A percentile compares a stretch with the other conserved stretches of the same genome.
Conservation (phyloP, 306 rosid species). For the Fagus sylvatica region DNA sequence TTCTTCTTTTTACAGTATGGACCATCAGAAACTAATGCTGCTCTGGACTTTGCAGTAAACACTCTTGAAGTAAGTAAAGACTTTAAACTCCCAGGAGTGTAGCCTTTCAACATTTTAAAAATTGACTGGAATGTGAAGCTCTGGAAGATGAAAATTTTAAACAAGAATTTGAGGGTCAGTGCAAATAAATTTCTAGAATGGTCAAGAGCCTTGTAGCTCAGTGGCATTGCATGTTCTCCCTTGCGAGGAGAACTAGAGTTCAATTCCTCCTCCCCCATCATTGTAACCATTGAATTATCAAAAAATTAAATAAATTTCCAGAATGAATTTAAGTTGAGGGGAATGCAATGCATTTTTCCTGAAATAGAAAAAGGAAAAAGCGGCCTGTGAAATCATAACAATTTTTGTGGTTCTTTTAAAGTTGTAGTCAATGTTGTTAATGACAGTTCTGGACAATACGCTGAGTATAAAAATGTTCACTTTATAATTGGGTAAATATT, state of each 20-base stretch:
- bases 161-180: not conserved
- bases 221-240: too few species aligned
- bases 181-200: slow-evolving; percentile 14
- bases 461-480: not conserved
- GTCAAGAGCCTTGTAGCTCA: too few species aligned
- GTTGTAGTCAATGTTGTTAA: not conserved
- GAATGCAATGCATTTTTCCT: not conserved
- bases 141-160: not conserved
- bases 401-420: not conserved
- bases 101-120: slow-evolving; percentile 1
- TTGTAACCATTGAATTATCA: too few species aligned
- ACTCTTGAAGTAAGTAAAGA: slow-evolving; percentile 53
- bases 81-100: not conserved
- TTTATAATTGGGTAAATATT: slow-evolving; percentile 4
- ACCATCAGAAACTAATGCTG: slow-evolving; percentile 90
- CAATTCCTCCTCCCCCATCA: too few species aligned
- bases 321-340: slow-evolving; percentile 1
- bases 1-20: slow-evolving; percentile 55
- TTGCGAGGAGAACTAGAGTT: too few species aligned
- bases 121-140: not conserved
- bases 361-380: not conserved
- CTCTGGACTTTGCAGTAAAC: slow-evolving; percentile 85
- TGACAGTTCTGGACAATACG: not conserved
- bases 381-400: not conserved
- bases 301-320: not conserved